Conservation (phyloP, 164 flowering plant genomes). For the Dillenia suffruticosa region DNA sequence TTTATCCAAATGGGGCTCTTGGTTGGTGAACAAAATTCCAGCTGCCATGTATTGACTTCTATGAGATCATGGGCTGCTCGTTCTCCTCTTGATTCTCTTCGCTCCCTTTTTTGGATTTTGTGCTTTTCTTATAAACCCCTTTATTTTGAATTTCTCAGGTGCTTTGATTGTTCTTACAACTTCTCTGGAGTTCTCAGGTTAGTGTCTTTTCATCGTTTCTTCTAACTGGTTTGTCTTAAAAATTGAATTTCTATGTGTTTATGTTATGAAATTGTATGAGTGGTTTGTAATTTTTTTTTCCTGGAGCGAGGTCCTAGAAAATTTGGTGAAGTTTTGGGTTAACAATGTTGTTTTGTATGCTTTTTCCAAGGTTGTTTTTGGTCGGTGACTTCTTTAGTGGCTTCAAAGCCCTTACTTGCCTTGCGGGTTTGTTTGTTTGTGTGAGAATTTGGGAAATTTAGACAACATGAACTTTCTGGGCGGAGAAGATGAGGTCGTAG, state of each 20-base stretch:
- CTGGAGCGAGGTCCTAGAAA: neutral
- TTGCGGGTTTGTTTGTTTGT: too few species aligned
- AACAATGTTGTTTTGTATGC: too few species aligned
- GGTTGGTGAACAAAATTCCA: slow-evolving; percentile 34
- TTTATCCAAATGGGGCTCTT: neutral
- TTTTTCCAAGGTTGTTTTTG: too few species aligned
- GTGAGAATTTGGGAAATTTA: too few species aligned
- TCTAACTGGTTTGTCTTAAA: neutral
- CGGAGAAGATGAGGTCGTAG: too few species aligned
- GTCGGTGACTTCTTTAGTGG: too few species aligned
- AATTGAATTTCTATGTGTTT: neutral
- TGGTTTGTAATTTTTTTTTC: neutral
- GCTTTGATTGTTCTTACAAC: neutral
- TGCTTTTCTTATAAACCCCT: slow-evolving; percentile 1
- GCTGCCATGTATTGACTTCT: slow-evolving; percentile 42
- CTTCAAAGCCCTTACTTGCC: too few species aligned
- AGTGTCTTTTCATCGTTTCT: slow-evolving; percentile 5
- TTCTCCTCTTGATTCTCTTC: slow-evolving; percentile 7
- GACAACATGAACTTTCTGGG: too few species aligned
- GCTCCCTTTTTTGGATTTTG: slow-evolving; percentile 5
- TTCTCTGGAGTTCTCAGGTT: neutral
- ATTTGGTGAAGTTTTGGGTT: too few species aligned
- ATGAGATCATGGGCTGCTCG: slow-evolving; percentile 33
- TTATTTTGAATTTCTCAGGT: neutral
- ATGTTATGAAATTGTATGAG: neutral